Evolutionary conservation across 2,329 filamentous ascomycete species (phyloP).

Genomic region (Malbranchea cinnamomea): DNA sequence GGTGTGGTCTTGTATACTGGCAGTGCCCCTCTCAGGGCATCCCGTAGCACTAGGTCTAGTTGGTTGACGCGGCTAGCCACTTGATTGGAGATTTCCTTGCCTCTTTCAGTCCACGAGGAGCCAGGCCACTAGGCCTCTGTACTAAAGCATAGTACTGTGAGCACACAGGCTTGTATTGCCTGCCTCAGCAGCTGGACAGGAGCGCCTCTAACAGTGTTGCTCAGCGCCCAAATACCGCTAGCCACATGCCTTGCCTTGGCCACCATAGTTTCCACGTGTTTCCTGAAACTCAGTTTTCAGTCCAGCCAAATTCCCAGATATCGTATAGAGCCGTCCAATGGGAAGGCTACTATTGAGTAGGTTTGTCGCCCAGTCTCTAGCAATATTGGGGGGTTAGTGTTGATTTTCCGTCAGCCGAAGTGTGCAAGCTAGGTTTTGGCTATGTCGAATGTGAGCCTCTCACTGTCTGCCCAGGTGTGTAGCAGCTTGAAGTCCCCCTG

Average conservation of each 20-base stretch:
- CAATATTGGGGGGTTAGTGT: not conserved
- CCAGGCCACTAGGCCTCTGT: slow-evolving; percentile 7
- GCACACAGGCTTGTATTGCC: slow-evolving; percentile 3
- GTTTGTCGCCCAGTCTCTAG: not conserved
- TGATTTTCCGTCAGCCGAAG: not conserved
- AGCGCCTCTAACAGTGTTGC: slow-evolving; percentile 4
- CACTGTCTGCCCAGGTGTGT: not conserved
- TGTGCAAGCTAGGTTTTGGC: slow-evolving; percentile 1
- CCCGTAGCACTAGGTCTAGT: slow-evolving; percentile 2
- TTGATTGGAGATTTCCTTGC: slow-evolving; percentile 1
- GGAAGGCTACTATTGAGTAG: not conserved
- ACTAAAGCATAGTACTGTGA: slow-evolving; percentile 4
- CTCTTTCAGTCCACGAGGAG: not conserved
- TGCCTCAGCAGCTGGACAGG: not conserved
- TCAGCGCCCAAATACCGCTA: slow-evolving; percentile 1
- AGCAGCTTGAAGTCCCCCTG: slow-evolving; percentile 1
- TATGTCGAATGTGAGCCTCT: slow-evolving; percentile 1
- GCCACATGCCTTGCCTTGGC: slow-evolving; percentile 9
- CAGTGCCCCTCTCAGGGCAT: slow-evolving; percentile 4
- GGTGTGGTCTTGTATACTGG: slow-evolving; percentile 8
- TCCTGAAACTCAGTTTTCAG: slow-evolving; percentile 8
- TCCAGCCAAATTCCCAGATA: slow-evolving; percentile 14
- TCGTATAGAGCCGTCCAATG: slow-evolving; percentile 5
- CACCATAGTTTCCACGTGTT: slow-evolving; percentile 9
- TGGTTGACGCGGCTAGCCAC: not conserved